phyloP scores from a whole-genome alignment of 352 stramenopile genomes.

The Pythium dissimile region DNA sequence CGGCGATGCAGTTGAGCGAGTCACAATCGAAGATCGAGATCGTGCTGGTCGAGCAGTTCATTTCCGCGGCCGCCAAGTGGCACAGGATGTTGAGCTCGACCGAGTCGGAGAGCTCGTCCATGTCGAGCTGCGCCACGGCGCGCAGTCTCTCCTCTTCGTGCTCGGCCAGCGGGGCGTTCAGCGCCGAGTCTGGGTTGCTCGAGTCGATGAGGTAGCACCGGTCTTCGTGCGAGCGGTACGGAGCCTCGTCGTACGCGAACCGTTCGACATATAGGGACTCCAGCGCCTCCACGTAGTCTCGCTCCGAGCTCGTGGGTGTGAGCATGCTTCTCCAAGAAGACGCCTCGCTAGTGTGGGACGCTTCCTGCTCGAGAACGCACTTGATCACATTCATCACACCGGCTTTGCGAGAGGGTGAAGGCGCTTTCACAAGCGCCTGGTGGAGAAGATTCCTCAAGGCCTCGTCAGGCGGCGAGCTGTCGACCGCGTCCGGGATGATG shows the following conservation, averaged over 20 bases:
- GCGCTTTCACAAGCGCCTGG: conserved; percentile 28
- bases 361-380: conserved; percentile 42
- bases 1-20: conserved; percentile 31
- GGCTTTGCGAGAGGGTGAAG: conserved; percentile 28
- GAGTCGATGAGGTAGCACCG: conserved; percentile 6
- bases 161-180: conserved; percentile 5
- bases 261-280: conserved; percentile 3
- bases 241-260: not conserved
- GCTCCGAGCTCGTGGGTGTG: not conserved
- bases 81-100: conserved; percentile 63
- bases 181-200: not conserved
- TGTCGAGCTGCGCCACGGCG: conserved; percentile 5
- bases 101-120: conserved; percentile 6
- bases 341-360: not conserved
- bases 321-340: not conserved
- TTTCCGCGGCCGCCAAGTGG: conserved; percentile 41
- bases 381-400: conserved; percentile 51
- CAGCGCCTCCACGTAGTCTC: conserved; percentile 4
- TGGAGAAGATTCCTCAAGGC: conserved; percentile 35
- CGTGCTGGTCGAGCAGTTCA: conserved; percentile 41
- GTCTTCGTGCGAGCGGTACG: conserved; percentile 11
- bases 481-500: not conserved
- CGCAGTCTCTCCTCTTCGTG: conserved; percentile 7
- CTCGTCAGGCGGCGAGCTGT: conserved; percentile 15
- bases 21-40: conserved; percentile 51